Evolutionary conservation across 2,329 filamentous ascomycete genomes (phyloP).

Genomic region (Colletotrichum navitas): DNA sequence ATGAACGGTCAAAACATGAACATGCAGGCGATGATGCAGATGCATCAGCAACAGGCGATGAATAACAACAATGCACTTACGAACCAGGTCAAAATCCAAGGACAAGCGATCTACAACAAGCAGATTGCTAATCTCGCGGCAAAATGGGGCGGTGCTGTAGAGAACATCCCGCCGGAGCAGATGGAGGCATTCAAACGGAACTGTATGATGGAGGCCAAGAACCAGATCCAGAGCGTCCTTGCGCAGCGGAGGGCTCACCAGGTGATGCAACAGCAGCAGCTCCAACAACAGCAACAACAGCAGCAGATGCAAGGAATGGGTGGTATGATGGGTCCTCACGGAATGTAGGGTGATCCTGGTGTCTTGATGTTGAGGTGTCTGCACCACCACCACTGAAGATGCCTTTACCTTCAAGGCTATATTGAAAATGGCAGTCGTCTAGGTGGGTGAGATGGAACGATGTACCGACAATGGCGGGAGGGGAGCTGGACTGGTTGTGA

Average conservation of each 20-base stretch:
- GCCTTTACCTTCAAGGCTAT: neutral
- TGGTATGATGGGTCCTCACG: conserved; percentile 66
- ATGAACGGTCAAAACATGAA: conserved; percentile 56
- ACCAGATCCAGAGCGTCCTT: conserved; percentile 50
- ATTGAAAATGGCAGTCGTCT: neutral
- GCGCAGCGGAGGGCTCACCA: conserved; percentile 53
- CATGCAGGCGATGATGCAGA: conserved; percentile 55
- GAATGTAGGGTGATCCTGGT: conserved; percentile 53
- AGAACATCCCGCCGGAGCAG: conserved; percentile 61
- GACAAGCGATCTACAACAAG: conserved; percentile 55
- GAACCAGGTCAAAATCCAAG: conserved; percentile 52
- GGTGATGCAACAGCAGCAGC: conserved; percentile 55
- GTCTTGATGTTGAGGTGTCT: neutral
- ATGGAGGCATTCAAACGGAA: conserved; percentile 59
- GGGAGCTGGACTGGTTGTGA: conserved; percentile 5
- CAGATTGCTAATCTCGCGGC: conserved; percentile 52
- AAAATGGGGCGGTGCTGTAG: conserved; percentile 55
- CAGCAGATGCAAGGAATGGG: conserved; percentile 65
- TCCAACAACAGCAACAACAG: conserved; percentile 49
- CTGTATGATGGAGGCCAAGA: conserved; percentile 56
- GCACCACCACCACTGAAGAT: neutral
- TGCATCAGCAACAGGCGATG: conserved; percentile 55
- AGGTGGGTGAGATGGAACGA: neutral
- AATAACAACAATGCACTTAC: conserved; percentile 43
- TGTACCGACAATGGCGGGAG: neutral